Conservation (phyloP, 2,329 filamentous ascomycete species). For the Fusarium oligoseptatum region DNA sequence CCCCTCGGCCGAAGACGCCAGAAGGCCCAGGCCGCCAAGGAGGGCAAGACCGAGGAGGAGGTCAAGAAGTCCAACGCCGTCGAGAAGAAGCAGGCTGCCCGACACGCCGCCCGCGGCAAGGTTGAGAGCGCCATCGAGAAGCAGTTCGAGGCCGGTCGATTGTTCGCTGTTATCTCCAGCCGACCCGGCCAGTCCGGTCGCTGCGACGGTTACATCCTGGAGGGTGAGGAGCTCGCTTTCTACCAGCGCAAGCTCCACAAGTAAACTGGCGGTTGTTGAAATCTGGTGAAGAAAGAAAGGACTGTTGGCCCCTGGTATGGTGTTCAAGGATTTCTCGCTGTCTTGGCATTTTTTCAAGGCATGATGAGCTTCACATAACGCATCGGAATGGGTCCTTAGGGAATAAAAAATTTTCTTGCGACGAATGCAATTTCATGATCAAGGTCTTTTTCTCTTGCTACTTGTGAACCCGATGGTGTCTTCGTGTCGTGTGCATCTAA, state of each 20-base stretch:
- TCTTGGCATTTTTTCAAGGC: constrained; percentile 53
- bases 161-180: constrained; percentile 93
- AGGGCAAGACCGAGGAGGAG: constrained; percentile 75
- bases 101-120: constrained; percentile 88
- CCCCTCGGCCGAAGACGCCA: constrained; percentile 90
- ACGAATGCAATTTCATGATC: constrained; percentile 50
- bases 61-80: constrained; percentile 95
- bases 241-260: constrained; percentile 99
- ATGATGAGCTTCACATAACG: constrained; percentile 54
- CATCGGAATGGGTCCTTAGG: constrained; percentile 56
- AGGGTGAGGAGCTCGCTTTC: constrained; percentile 99
- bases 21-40: constrained; percentile 75
- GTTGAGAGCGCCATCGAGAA: constrained; percentile 93
- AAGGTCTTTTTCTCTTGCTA: constrained; percentile 41
- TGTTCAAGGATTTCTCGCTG: constrained; percentile 55
- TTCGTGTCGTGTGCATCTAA: neutral
- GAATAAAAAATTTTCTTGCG: constrained; percentile 54
- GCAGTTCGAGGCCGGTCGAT: constrained; percentile 99
- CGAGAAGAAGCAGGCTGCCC: constrained; percentile 95
- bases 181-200: constrained; percentile 97
- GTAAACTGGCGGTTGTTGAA: constrained; percentile 68
- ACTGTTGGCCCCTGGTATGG: constrained; percentile 50
- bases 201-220: constrained; percentile 96
- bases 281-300: constrained; percentile 37
- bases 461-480: constrained; percentile 26